phyloP scores from a whole-genome alignment of 2,329 filamentous ascomycete species.

The Alternaria gaisen region DNA sequence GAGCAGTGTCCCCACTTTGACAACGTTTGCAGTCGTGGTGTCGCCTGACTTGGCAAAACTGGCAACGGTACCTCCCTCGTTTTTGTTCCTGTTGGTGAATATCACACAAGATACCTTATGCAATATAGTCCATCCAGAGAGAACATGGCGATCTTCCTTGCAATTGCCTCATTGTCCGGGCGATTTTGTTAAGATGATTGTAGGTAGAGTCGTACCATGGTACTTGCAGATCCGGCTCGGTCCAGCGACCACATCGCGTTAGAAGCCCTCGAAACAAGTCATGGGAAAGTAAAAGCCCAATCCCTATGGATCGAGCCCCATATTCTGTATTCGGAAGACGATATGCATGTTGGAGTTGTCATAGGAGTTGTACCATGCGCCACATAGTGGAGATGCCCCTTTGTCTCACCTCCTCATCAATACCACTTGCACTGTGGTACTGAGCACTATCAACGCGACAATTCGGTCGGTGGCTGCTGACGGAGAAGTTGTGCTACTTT shows the following conservation, averaged over 20 bases:
- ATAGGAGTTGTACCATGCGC: background rate
- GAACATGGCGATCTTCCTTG: too few species aligned
- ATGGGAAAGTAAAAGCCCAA: background rate
- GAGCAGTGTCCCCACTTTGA: background rate
- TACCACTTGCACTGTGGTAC: background rate
- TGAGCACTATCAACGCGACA: conserved; percentile 1
- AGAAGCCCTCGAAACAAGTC: background rate
- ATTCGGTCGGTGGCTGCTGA: conserved; percentile 3
- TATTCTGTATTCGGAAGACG: background rate
- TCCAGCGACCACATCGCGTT: conserved; percentile 6
- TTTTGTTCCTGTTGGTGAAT: background rate
- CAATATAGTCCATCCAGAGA: background rate
- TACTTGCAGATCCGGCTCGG: background rate
- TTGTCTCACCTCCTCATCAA: conserved; percentile 5
- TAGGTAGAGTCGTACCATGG: background rate
- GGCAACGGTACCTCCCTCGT: background rate
- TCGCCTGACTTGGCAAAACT: background rate
- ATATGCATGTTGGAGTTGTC: background rate
- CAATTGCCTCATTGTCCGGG: background rate
- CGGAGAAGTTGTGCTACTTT: background rate
- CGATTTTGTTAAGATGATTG: background rate
- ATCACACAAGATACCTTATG: background rate
- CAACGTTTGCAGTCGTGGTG: background rate
- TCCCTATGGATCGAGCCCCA: background rate
- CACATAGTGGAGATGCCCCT: background rate